Evolutionary conservation across 2,329 filamentous ascomycete genomes (phyloP), one percentile per base, ranked within the genome.

Genomic region (Clarireedia hainanense): DNA sequence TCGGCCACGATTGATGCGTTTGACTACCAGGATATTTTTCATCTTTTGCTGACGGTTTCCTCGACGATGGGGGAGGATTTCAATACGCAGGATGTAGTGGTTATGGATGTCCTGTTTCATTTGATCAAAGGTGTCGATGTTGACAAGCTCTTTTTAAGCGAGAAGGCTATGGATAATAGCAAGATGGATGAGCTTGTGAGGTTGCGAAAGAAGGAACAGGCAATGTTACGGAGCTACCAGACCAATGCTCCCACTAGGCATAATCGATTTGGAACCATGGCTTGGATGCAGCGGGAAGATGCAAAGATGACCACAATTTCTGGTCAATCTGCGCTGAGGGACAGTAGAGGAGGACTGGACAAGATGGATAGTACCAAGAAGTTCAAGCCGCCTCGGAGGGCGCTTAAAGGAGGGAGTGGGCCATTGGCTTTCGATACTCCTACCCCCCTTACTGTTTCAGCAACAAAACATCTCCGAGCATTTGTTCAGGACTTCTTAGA

Each of bases 41-140:
- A 89, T 53, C 78, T 95, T 2, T 73, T 99, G 23, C 75, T 97
- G 52, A 95, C 91, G 0, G 76, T 99, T 48, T 88, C 90, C 12
- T 96, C 91, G 2, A 95, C 92, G 60, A 92, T 96, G 75, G 89
- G 89, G 36, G 91, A 96, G 42, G 92, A 97, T 64, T 99, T 96
- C 70, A 84, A 86, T 59, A 84, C 85, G 15, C 90, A 97, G 64
- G 92, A 97, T 67, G 84, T 92, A 2, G 80, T 91, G n/a, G 72
- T 96, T 23, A 81, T 99, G 73, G 94, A 99, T 68, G 88, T 92
- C 40, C 73, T 99, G 27, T 99, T 96, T 71, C 90, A 97, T 64
- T 71, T 99, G 1, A 80, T 97, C 57, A 97, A 97, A 70, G 89
- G 91, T 20, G 84, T 97, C 14, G 86, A 96, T 69, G 79, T 87